A percentile compares a stretch with the other conserved stretches of the same genome.
These are phyloP conservation scores for Cinchona pubescens DNA, from an alignment of 257 asterid species.

Conservation along the genomic window DNA sequence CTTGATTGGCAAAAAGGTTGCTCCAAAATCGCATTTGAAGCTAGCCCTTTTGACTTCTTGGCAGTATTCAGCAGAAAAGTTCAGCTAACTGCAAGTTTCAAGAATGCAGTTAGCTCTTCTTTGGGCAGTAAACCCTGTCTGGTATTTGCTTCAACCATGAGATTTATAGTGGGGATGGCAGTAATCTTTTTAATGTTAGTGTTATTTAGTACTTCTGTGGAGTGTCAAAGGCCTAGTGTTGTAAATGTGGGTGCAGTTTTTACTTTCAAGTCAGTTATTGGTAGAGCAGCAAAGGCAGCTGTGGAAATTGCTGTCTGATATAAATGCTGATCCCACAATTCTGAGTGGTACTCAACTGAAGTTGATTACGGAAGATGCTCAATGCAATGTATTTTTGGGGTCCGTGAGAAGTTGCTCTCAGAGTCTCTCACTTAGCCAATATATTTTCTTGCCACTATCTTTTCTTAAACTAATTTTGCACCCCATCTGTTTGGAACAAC, in stretches of 20 bases:
- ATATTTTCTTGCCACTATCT: no score
- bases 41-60: not conserved
- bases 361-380: constrained; percentile 35
- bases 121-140: no score
- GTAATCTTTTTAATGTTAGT: constrained; percentile 10
- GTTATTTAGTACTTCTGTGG: constrained; percentile 10
- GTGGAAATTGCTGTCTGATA: constrained; percentile 53
- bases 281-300: constrained; percentile 46
- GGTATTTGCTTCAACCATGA: constrained; percentile 7
- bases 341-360: constrained; percentile 34
- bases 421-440: not conserved
- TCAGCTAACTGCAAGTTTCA: not conserved
- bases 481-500: not conserved
- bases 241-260: constrained; percentile 48
- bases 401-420: constrained; percentile 47
- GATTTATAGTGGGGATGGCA: not conserved
- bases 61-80: not conserved
- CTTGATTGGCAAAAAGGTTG: not conserved
- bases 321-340: constrained; percentile 40
- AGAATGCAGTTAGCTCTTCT: not conserved
- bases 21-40: not conserved
- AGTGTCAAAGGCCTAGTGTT: constrained; percentile 30
- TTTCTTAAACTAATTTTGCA: not conserved
- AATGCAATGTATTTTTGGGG: constrained; percentile 45
- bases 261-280: constrained; percentile 36